These are phyloP conservation scores for Cornus controversa DNA, from an alignment of 148 eudicot genomes.

Conservation along the genomic window DNA sequence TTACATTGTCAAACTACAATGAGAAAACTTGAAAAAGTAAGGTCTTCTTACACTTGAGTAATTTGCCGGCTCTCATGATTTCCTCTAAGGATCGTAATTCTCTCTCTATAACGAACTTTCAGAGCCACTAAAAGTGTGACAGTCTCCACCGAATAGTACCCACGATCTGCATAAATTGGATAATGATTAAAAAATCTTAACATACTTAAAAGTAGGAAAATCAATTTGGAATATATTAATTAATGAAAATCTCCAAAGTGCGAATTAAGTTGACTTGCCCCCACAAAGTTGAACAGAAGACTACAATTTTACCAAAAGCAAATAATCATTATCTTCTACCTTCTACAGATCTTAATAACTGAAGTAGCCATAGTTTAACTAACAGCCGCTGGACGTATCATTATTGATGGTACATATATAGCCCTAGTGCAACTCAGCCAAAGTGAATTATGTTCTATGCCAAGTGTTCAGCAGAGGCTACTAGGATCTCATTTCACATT, in stretches of 20 bases:
- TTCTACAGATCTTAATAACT: background rate
- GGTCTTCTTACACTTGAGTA: conserved; percentile 84
- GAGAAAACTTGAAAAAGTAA: conserved; percentile 4
- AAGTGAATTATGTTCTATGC: background rate
- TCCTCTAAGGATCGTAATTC: conserved; percentile 94
- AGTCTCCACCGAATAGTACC: conserved; percentile 91
- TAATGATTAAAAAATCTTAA: background rate
- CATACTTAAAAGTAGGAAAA: background rate
- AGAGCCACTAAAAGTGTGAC: conserved; percentile 92
- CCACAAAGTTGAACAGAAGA: background rate
- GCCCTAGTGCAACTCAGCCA: background rate
- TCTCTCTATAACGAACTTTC: conserved; percentile 91
- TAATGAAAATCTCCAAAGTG: background rate
- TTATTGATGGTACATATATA: background rate
- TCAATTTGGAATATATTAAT: too few species aligned
- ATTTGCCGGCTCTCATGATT: conserved; percentile 98
- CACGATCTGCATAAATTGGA: conserved; percentile 66
- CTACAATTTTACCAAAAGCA: background rate
- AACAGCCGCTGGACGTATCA: background rate
- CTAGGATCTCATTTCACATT: background rate
- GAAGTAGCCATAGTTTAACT: background rate
- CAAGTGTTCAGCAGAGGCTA: background rate
- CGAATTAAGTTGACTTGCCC: background rate
- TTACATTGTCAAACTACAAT: background rate
- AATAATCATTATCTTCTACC: background rate